Evolutionary conservation across 2,329 filamentous ascomycete species (phyloP), one percentile per base, ranked within the genome.

Genomic region (Venturia aucupariae): DNA sequence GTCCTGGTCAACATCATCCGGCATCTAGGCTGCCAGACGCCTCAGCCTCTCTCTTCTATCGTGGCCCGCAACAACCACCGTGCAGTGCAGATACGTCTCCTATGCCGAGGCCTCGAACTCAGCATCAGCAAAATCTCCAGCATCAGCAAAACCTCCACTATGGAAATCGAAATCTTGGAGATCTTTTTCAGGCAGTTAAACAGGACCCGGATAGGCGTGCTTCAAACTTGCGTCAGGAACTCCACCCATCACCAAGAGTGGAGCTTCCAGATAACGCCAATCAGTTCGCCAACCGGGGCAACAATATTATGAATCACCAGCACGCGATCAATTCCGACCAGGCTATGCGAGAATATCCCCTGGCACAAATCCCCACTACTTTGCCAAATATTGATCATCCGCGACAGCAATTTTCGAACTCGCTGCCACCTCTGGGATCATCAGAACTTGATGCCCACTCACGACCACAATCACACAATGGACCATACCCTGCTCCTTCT

Each of bases 141-240:
- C 22, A 60, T 32, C 64, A 54, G 4, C 30, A 30, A 39, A 60
- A 32, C 39, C 46, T 63, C 15, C 73, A 75, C 65, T 79, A 79
- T 66, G 79, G 79, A 57, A 78, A 78, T 62, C 75, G 75, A 48
- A 81, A 81, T 66, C 76, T 81, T 41, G 80, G 79, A 3, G 78
- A 78, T 4, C 67, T 81, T 30, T 81, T 81, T 73, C 76, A 80
- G 67, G 78, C 78, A 39, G 76, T 76, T 17, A 76, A 77, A 64
- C 69, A 70, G n/a, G 76, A 79, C 48, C 74, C 76, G 15, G 69
- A 74, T 5, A 72, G 74, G 57, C 76, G 75, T 41, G 75, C 77
- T 38, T 80, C 78, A 39, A 71, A 73, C 61, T 72, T 80, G 11
- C 76, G 77, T 19, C 78, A 78, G 39, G 76, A 79, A 65, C 70